Evolutionary conservation across 2,329 filamentous ascomycete genomes (phyloP).

Genomic region (Fusarium sp.): DNA sequence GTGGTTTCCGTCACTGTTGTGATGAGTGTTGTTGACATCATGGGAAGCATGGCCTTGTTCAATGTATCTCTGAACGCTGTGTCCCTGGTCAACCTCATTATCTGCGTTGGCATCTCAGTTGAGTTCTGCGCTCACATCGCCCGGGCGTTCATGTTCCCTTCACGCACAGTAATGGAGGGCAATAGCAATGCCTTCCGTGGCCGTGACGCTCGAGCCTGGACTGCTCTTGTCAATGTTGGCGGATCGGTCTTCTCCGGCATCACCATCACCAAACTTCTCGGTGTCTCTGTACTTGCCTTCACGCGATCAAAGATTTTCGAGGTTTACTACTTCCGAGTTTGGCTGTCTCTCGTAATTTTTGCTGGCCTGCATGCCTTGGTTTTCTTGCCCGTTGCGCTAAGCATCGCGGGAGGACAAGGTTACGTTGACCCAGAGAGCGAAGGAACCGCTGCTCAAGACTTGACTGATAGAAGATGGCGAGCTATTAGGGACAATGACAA

Average conservation of each 20-base stretch:
- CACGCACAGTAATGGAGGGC: conserved; percentile 81
- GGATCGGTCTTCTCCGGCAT: conserved; percentile 96
- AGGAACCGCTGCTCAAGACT: conserved; percentile 89
- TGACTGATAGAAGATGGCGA: conserved; percentile 84
- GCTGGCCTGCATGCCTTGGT: conserved; percentile 91
- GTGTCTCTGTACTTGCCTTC: conserved; percentile 92
- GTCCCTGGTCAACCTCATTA: conserved; percentile 94
- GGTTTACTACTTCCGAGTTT: conserved; percentile 98
- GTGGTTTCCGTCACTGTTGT: conserved; percentile 89
- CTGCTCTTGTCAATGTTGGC: conserved; percentile 93
- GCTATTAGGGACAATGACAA: conserved; percentile 82
- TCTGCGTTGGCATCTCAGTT: conserved; percentile 95
- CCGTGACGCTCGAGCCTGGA: conserved; percentile 90
- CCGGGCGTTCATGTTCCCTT: conserved; percentile 95
- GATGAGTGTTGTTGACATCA: conserved; percentile 95
- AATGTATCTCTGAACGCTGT: conserved; percentile 94
- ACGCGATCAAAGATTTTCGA: conserved; percentile 99
- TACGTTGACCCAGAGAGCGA: conserved; percentile 91
- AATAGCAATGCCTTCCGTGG: conserved; percentile 84
- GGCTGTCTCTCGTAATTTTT: conserved; percentile 91
- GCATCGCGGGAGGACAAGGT: conserved; percentile 86
- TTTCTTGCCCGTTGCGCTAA: conserved; percentile 91
- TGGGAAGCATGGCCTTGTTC: conserved; percentile 93
- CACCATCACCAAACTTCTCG: conserved; percentile 93
- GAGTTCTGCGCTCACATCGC: conserved; percentile 99